phyloP scores from a whole-genome alignment of 768 basidiomycete genomes.

The Dioszegia hungarica region DNA sequence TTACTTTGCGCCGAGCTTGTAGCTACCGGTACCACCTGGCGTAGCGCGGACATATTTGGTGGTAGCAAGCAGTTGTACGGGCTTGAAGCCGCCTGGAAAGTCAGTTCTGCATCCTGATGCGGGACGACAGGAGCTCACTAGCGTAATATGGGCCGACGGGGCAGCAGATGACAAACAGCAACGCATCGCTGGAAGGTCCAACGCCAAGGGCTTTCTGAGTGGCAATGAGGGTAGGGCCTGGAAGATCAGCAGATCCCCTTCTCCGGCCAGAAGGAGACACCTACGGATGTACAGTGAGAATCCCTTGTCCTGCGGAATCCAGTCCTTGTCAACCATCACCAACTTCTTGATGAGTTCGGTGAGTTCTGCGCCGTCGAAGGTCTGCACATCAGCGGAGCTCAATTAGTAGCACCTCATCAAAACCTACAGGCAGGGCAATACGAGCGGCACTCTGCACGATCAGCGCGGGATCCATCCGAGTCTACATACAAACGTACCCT shows the following conservation, averaged over 20 bases:
- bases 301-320: slow-evolving; percentile 84
- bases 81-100: slow-evolving; percentile 68
- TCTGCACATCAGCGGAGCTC: slow-evolving; percentile 48
- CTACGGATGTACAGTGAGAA: slow-evolving; percentile 90
- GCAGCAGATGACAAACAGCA: slow-evolving; percentile 75
- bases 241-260: not conserved
- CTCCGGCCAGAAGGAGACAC: slow-evolving; percentile 29
- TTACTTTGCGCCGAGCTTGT: slow-evolving; percentile 62
- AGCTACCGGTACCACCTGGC: slow-evolving; percentile 87
- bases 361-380: slow-evolving; percentile 70
- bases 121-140: slow-evolving; percentile 8
- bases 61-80: slow-evolving; percentile 78
- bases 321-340: slow-evolving; percentile 72
- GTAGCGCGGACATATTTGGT: slow-evolving; percentile 77
- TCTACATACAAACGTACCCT: slow-evolving; percentile 31
- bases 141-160: slow-evolving; percentile 66
- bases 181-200: slow-evolving; percentile 68
- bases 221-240: slow-evolving; percentile 58
- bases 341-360: slow-evolving; percentile 79
- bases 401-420: not conserved
- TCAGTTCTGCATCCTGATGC: slow-evolving; percentile 18
- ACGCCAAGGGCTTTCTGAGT: slow-evolving; percentile 62
- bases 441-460: slow-evolving; percentile 60
- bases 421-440: slow-evolving; percentile 60
- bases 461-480: not conserved